These are phyloP conservation scores for Acacia concinna DNA, from an alignment of 331 rosid species.

Conservation along the genomic window DNA sequence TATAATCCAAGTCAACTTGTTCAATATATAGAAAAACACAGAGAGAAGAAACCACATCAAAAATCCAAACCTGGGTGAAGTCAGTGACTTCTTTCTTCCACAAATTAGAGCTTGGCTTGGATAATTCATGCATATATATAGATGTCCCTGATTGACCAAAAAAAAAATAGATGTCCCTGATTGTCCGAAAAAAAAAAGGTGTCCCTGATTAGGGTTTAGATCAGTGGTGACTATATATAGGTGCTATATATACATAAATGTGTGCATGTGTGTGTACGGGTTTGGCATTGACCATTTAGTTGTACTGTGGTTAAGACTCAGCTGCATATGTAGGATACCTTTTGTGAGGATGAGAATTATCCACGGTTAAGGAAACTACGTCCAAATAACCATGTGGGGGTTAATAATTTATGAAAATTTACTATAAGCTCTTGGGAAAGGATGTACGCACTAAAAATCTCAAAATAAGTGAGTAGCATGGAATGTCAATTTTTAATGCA, in stretches of 20 bases:
- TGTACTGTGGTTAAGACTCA: background rate
- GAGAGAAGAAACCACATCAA: background rate
- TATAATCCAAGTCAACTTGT: background rate
- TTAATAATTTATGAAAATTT: background rate
- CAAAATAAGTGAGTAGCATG: too few relatives aligned
- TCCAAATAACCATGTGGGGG: background rate
- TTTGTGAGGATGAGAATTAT: slow-evolving; percentile 6
- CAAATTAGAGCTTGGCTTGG: background rate
- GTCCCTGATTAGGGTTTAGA: background rate
- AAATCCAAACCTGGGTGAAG: background rate
- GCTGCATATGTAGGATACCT: background rate
- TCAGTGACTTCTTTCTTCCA: background rate
- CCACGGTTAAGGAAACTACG: background rate
- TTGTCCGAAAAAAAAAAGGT: too few relatives aligned
- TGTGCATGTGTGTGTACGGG: background rate
- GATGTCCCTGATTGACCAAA: too few relatives aligned
- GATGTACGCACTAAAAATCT: too few relatives aligned
- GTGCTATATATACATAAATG: background rate
- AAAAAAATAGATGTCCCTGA: too few relatives aligned
- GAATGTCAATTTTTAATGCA: too few relatives aligned
- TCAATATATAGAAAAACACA: background rate
- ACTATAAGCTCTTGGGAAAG: too few relatives aligned
- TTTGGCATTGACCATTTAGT: background rate
- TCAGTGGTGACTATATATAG: background rate
- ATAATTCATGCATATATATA: background rate